These are phyloP conservation scores for Prunus fruticosa DNA, from an alignment of 306 rosid species.

Conservation along the genomic window DNA sequence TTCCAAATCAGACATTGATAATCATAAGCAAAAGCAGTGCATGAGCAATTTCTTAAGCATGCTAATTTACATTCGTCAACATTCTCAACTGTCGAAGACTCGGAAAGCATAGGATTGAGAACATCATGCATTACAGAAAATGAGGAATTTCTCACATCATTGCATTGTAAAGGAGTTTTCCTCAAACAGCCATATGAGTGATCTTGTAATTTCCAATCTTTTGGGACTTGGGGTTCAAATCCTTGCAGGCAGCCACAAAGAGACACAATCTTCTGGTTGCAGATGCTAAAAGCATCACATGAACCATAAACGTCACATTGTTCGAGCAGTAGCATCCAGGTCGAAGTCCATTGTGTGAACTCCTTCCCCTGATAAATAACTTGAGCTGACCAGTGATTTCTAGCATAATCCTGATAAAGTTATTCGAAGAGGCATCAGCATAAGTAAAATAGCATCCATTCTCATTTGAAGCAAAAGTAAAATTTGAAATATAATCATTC, in stretches of 20 bases:
- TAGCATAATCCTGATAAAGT: too few relatives aligned
- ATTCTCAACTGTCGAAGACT: neutral
- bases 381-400: too few relatives aligned
- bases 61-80: neutral
- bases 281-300: too few relatives aligned
- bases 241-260: slow-evolving; percentile 1
- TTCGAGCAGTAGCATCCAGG: too few relatives aligned
- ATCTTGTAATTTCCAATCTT: neutral
- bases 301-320: too few relatives aligned
- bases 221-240: neutral
- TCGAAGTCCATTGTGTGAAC: too few relatives aligned
- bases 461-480: too few relatives aligned
- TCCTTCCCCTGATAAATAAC: too few relatives aligned
- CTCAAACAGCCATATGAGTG: slow-evolving; percentile 7
- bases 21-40: slow-evolving; percentile 6
- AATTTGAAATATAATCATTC: too few relatives aligned
- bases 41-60: slow-evolving; percentile 4
- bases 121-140: neutral
- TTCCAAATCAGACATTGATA: neutral
- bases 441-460: too few relatives aligned
- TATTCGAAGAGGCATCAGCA: too few relatives aligned
- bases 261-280: neutral
- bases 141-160: neutral
- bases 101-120: neutral
- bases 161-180: neutral